These are phyloP conservation scores for Cynara cardunculus DNA, from an alignment of 129 eudicot species.

Conservation along the genomic window DNA sequence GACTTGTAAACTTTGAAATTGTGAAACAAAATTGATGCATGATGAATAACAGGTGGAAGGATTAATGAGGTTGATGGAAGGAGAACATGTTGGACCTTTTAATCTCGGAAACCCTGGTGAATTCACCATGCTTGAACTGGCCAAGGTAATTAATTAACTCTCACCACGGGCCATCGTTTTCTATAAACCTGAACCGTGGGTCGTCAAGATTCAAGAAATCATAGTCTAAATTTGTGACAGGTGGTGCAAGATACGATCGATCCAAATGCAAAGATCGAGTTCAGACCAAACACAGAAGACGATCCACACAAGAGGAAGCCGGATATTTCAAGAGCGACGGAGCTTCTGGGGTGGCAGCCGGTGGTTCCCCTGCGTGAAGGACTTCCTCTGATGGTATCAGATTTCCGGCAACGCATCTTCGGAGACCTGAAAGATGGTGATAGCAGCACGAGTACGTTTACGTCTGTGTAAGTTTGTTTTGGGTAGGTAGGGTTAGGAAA, in stretches of 20 bases:
- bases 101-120: conserved; percentile 93
- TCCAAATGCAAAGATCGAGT: conserved; percentile 69
- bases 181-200: not conserved
- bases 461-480: not conserved
- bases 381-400: conserved; percentile 78
- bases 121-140: conserved; percentile 94
- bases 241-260: conserved; percentile 85
- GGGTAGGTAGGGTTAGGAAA: conserved; percentile 15
- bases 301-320: conserved; percentile 95
- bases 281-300: conserved; percentile 75
- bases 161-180: not conserved
- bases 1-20: not conserved
- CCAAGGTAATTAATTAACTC: conserved; percentile 44
- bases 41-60: conserved; percentile 65
- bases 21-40: not conserved
- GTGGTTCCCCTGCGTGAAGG: conserved; percentile 64
- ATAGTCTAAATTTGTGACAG: conserved; percentile 24
- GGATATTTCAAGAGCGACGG: conserved; percentile 70
- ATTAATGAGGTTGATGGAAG: conserved; percentile 79
- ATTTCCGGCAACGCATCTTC: conserved; percentile 67
- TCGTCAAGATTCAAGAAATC: not conserved
- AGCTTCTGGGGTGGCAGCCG: conserved; percentile 84
- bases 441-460: conserved; percentile 17
- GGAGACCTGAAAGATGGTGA: conserved; percentile 34
- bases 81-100: conserved; percentile 85